Percentiles rank a stretch among this genome's conserved stretches.
Conservation (phyloP, 2,329 filamentous ascomycete species). For the Hirsutella minnesotensis region DNA sequence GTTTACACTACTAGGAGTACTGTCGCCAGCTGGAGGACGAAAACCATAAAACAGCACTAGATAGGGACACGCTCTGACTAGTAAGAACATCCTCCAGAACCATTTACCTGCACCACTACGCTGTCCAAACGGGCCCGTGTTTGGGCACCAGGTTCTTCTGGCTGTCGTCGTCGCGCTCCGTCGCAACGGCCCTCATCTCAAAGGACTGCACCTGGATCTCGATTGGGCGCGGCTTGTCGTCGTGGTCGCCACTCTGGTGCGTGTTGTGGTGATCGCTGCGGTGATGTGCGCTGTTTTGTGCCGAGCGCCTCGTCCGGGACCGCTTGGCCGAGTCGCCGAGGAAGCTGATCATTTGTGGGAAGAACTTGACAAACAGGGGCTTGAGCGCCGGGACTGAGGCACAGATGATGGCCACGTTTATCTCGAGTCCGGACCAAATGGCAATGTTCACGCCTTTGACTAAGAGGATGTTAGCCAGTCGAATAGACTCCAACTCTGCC, state of each 20-base stretch:
- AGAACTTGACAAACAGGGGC: slow-evolving; percentile 15
- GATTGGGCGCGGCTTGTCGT: not conserved
- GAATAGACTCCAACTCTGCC: slow-evolving; percentile 20
- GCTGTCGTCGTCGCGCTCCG: too few species aligned
- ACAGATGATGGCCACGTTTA: too few species aligned
- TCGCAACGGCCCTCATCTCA: slow-evolving; percentile 8
- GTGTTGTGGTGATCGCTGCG: slow-evolving; percentile 2
- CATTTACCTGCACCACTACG: too few species aligned
- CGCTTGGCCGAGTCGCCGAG: slow-evolving; percentile 3
- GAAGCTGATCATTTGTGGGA: slow-evolving; percentile 9
- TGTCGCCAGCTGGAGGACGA: too few species aligned
- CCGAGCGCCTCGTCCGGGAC: not conserved
- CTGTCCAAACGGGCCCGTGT: not conserved
- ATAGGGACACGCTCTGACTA: too few species aligned
- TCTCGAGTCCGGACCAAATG: too few species aligned
- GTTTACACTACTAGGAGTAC: too few species aligned
- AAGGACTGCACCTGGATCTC: slow-evolving; percentile 8
- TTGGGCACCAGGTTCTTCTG: slow-evolving; percentile 4
- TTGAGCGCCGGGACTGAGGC: slow-evolving; percentile 22
- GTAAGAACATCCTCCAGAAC: too few species aligned
- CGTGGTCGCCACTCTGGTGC: too few species aligned
- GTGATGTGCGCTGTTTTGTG: slow-evolving; percentile 1
- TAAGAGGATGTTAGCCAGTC: too few species aligned
- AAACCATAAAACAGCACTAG: too few species aligned
- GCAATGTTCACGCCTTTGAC: too few species aligned